Evolutionary conservation across 495 filamentous ascomycete genomes (phyloP), one percentile per base, ranked within the genome.

Genomic region (Lepidopterella palustris): DNA sequence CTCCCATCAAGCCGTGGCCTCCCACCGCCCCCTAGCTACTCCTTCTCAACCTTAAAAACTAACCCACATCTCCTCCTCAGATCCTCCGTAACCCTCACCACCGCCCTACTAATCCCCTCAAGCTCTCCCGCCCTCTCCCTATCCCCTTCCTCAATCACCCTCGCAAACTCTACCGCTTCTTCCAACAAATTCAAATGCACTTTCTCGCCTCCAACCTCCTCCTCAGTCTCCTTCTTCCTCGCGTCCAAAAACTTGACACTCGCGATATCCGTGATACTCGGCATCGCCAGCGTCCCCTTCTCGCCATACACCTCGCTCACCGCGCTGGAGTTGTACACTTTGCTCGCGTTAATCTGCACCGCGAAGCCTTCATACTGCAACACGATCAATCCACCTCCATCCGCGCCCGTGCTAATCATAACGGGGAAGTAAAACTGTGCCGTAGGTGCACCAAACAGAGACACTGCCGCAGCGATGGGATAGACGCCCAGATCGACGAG

Each of bases 401-500:
- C 72, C 13, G 64, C 70, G 2, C 71, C 72, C n/a, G 71, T 72
- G 28, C 27, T 25, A 20, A 69, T 63, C 23, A 64, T 69, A 26
- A 63, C 60, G 2, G 71, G 71, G 21, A 59, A 61, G 56, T 75
- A 75, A 15, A 53, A 11, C 58, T 62, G 79, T 9, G 75, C 73
- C 35, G 80, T 73, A 20, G 92, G 92, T 65, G 86, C 70, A 10
- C 91, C 92, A 67, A 96, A 89, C n/a, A 89, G 72, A 15, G 83
- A 77, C 69, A 88, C 85, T 0, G 81, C 84, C 71, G 96, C 91
- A 72, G 95, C 89, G 21, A 96, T 75, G 31, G 92, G 76, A 69
- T 97, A 92, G 4, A 86, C 82, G 53, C 92, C 92, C 8, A 97
- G 78, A 71, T 96, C 92, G 67, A 87, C 92, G 29, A 95, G 75